Base-by-base conservation (phyloP, 2,329 filamentous ascomycete genomes). In the Pseudogymnoascus sp. region DNA sequence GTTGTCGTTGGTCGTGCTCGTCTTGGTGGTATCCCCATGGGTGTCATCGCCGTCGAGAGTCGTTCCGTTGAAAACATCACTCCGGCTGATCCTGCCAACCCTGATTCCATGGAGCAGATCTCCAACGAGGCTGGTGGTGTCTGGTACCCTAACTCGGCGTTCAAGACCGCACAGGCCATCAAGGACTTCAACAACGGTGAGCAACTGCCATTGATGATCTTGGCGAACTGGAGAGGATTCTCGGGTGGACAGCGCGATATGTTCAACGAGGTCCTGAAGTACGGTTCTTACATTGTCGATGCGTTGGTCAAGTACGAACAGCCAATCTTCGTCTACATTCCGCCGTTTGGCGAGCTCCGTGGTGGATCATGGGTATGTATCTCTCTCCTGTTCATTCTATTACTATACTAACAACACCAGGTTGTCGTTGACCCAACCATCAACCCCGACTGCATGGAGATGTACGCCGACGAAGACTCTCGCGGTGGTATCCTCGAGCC, bases 171-270 rank as follows among this genome's bases (percentile, higher is more conserved):
- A 2, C 94, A 99, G 78, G 94, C 94, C 62, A 96, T 99, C 80
- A 92, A 89, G 72, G 94, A 99, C 81, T 99, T 99, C 85, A 99
- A 99, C 85, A 86, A 96, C 68, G 94, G 94, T 75, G 94, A 99
- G 80, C 94, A 99, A 80, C 83, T 99, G 73, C 94, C 94, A 63
- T 81, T 99, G 68, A 97, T 99, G 92, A 99, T 99, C 74, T 86
- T 99, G 67, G 94, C 94, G 78, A 99, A 99, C 84, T 99, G 94
- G 94, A 89, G 94, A 86, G 94, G 94, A 81, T 99, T 99, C 91
- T 99, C 94, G 69, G 94, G 94, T 81, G 94, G 94, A 67, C 94
- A 99, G 80, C 91, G 93, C 70, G 94, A 99, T 79, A 99, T 99
- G 94, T 99, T 95, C 86, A 97, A 97, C 80, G 94, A 99, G 79